A percentile compares a stretch with the other conserved stretches of the same genome.
Evolutionary conservation across 352 stramenopile species (phyloP).

Genomic region (Pythium vanterpoolii): DNA sequence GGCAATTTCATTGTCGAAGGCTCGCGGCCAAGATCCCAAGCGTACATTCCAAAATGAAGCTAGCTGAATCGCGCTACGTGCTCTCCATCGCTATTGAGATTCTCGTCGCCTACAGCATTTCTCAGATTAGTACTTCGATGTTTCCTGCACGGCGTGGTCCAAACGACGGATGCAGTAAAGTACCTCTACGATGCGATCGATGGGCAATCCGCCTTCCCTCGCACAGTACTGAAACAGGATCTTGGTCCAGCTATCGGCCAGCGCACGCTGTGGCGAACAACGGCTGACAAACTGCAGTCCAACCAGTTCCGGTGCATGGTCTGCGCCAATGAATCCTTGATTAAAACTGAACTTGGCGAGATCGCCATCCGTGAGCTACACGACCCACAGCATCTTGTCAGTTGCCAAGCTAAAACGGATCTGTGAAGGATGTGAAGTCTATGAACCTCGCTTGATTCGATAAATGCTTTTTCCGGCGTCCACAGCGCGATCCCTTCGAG

Average conservation of each 20-base stretch:
- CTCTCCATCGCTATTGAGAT: constrained; percentile 8
- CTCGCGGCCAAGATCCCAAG: constrained; percentile 27
- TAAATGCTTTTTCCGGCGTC: constrained; percentile 38
- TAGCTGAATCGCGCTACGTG: background rate
- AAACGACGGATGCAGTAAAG: background rate
- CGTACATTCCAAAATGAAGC: constrained; percentile 14
- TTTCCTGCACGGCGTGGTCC: background rate
- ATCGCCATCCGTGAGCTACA: constrained; percentile 68
- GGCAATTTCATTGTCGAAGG: constrained; percentile 63
- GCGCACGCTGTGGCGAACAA: constrained; percentile 76
- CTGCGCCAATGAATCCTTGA: constrained; percentile 43
- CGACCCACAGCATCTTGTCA: background rate
- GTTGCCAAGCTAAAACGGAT: background rate
- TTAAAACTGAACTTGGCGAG: constrained; percentile 80
- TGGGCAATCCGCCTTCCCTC: constrained; percentile 52
- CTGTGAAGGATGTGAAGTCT: background rate
- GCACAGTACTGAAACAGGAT: constrained; percentile 81
- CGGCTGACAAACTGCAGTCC: constrained; percentile 66
- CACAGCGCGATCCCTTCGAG: constrained; percentile 70
- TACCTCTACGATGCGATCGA: constrained; percentile 67
- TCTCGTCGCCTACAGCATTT: background rate
- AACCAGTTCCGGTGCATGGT: constrained; percentile 42
- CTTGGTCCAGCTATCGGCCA: constrained; percentile 89
- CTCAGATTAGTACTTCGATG: background rate
- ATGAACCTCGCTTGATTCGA: constrained; percentile 61